Base-by-base conservation (phyloP, 179 eudicot species). In the Sideroxylon spinosum region DNA sequence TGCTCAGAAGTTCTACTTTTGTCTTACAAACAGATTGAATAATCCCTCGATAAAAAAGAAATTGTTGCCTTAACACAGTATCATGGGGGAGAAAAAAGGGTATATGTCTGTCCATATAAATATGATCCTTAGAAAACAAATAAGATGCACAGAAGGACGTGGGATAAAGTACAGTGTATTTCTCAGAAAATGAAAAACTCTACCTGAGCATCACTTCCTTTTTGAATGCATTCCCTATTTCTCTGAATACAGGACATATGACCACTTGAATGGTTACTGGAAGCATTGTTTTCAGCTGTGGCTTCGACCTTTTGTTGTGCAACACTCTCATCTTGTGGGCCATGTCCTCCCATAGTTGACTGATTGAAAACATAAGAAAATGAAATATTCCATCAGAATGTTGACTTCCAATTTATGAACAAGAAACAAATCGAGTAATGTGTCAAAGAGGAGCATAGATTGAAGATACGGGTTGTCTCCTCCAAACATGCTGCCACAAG, bases 401-500 rank as follows among this genome's bases (percentile, higher is more conserved):
- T 50, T 52, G 63, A 17, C 10, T 16, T 44, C 49, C 29, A n/a
- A 46, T 22, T 44, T 13, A 61, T 20, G 28, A 14, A 62, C 55
- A n/a, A 69, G 68, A 50, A 75, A 46, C n/a, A 71, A 8, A 17
- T 9, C 62, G 28, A 23, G 28, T 28, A 32, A 74, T 57, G 7
- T 19, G 16, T 67, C 53, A 71, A 60, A 57, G n/a, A 74, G 74
- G 49, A 53, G 69, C 20, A 64, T 63, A 68, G 60, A 76, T 57
- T 37, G 57, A 25, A 81, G 91, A 77, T 84, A 92, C 98, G 65
- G 90, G 84, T 87, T 87, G 88, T 76, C 89, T 88, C 82, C 95
- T 88, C 98, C 97, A 95, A 46, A 90, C 99, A 87, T 93, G 99
- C 84, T 93, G 98, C 98, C 98, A 91, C 77, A 95, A 83, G 79